phyloP scores from a whole-genome alignment of 1,284 basidiomycete species.

The Trichosporon inkin region DNA sequence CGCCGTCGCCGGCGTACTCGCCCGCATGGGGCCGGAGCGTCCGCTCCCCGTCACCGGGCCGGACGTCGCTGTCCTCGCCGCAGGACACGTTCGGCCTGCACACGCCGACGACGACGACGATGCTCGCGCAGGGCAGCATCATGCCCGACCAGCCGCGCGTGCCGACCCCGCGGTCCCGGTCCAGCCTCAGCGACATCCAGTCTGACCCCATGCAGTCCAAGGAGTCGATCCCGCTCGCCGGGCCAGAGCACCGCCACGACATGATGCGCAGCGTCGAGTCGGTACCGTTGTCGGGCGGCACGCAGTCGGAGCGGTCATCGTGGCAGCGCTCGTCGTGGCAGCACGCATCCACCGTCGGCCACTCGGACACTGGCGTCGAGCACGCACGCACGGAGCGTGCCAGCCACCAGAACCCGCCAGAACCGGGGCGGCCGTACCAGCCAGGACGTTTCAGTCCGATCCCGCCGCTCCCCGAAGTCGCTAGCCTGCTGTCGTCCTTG shows the following conservation, averaged over 20 bases:
- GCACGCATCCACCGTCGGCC: slow-evolving; percentile 6
- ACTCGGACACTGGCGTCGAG: not conserved
- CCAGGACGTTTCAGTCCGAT: slow-evolving; percentile 8
- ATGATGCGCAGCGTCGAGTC: slow-evolving; percentile 5
- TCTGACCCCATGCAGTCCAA: not conserved
- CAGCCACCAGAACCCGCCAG: slow-evolving; percentile 10
- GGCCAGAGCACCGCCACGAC: not conserved
- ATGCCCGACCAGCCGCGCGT: slow-evolving; percentile 5
- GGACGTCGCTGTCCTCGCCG: slow-evolving; percentile 13
- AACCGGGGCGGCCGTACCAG: slow-evolving; percentile 13
- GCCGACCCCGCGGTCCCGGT: not conserved
- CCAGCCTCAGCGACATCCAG: not conserved
- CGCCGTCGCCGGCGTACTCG: slow-evolving; percentile 6
- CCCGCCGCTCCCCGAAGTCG: slow-evolving; percentile 8
- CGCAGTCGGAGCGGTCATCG: slow-evolving; percentile 3
- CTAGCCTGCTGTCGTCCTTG: not conserved
- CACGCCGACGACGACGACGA: slow-evolving; percentile 12
- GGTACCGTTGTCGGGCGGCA: not conserved
- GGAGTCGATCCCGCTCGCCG: not conserved
- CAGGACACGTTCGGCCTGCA: slow-evolving; percentile 20
- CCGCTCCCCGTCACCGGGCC: not conserved
- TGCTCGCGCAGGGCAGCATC: not conserved
- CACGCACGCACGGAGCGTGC: slow-evolving; percentile 16
- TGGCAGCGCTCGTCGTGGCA: slow-evolving; percentile 10
- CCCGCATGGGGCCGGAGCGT: slow-evolving; percentile 7